Evolutionary conservation across 2,329 filamentous ascomycete species (phyloP).

Genomic region (Pestalotiopsis sp.): DNA sequence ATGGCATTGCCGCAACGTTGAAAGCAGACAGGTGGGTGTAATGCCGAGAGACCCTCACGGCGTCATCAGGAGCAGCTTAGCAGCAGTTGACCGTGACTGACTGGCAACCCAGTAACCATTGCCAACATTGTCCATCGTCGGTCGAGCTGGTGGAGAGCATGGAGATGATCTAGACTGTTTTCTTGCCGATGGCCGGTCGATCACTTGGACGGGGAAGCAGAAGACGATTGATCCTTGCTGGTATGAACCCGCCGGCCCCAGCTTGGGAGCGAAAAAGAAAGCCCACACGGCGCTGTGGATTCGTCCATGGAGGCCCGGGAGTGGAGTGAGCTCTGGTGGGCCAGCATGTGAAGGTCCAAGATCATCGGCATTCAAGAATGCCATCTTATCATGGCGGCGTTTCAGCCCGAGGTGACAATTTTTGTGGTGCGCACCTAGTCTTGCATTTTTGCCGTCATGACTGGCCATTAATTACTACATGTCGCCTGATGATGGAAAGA

Average conservation of each 20-base stretch:
- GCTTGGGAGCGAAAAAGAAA: background rate
- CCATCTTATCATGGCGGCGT: background rate
- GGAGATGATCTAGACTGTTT: background rate
- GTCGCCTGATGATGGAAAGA: too few relatives aligned
- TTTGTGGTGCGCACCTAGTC: background rate
- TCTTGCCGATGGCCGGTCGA: conserved; percentile 6
- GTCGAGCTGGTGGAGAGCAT: background rate
- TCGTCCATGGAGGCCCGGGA: background rate
- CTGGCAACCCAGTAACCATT: background rate
- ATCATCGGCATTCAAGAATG: background rate
- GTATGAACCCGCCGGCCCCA: background rate
- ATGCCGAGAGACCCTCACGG: background rate
- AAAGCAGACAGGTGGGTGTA: background rate
- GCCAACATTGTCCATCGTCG: background rate
- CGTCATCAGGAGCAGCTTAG: background rate
- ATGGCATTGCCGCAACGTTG: background rate
- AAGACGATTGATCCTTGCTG: background rate
- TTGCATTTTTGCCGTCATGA: background rate
- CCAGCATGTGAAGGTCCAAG: background rate
- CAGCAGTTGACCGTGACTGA: too few relatives aligned
- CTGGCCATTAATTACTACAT: too few relatives aligned
- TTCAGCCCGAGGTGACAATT: background rate
- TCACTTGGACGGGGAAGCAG: background rate
- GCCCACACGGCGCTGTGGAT: background rate
- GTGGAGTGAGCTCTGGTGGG: background rate